A percentile compares a stretch with the other conserved stretches of the same genome.
These are phyloP conservation scores for Neurospora cerealis DNA, from an alignment of 495 filamentous ascomycete species.

Conservation along the genomic window DNA sequence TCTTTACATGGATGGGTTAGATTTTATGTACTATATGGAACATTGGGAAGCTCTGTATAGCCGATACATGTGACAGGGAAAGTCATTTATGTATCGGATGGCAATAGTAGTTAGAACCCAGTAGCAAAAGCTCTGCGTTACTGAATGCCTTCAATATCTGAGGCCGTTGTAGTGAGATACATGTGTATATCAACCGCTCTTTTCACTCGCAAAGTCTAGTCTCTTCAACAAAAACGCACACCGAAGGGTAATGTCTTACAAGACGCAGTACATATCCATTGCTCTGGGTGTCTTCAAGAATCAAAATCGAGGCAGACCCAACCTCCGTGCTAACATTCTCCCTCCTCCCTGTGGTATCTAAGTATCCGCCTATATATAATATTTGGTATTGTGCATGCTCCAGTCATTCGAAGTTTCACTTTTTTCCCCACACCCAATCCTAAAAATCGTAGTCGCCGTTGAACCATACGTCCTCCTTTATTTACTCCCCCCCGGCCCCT, in stretches of 20 bases:
- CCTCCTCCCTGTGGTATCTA: background rate
- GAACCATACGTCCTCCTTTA: background rate
- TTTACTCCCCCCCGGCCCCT: background rate
- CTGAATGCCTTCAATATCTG: background rate
- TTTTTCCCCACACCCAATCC: background rate
- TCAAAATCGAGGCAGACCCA: background rate
- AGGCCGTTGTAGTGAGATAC: background rate
- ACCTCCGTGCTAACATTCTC: background rate
- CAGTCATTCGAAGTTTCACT: background rate
- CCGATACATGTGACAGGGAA: background rate
- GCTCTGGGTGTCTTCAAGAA: background rate
- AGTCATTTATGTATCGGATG: background rate
- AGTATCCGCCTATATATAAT: background rate
- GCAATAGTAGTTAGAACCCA: background rate
- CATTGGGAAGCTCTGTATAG: background rate
- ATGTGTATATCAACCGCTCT: background rate
- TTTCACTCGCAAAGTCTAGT: background rate
- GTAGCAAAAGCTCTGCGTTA: background rate
- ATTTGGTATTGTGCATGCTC: background rate
- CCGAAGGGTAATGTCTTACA: background rate
- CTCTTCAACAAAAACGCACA: background rate
- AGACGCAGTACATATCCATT: background rate
- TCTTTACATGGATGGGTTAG: background rate
- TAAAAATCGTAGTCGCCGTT: background rate
- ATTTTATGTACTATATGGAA: background rate